These are phyloP conservation scores for Dactylellina parvicollis DNA, from an alignment of 2,329 filamentous ascomycete species.

Conservation along the genomic window DNA sequence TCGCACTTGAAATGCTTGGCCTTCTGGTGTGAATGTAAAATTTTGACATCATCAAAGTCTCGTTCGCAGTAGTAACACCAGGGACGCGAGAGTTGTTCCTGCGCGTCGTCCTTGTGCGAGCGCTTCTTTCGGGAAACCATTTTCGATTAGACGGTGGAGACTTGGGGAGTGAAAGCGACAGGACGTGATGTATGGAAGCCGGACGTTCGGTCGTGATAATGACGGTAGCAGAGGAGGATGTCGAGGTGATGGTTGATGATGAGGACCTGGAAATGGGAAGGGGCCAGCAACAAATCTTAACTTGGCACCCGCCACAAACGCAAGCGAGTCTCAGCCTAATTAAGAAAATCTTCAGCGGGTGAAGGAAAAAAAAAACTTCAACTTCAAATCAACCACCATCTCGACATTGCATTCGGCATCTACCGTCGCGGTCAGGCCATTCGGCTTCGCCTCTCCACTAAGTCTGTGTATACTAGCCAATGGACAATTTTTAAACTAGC, in stretches of 20 bases:
- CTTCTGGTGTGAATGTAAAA: constrained; percentile 96
- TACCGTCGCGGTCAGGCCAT: background rate
- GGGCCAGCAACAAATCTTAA: constrained; percentile 22
- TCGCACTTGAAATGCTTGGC: constrained; percentile 99
- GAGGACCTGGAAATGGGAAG: constrained; percentile 20
- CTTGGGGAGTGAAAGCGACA: background rate
- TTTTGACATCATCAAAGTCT: constrained; percentile 96
- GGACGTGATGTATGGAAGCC: background rate
- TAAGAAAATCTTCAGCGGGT: background rate
- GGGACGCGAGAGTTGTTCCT: constrained; percentile 85
- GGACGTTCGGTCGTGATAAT: background rate
- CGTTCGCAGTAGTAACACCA: constrained; percentile 99
- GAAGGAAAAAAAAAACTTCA: constrained; percentile 2
- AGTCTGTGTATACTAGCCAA: background rate
- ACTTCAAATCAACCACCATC: background rate
- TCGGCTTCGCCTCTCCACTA: background rate
- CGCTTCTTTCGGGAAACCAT: constrained; percentile 85
- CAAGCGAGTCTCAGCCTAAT: constrained; percentile 33
- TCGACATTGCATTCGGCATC: background rate
- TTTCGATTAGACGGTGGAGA: background rate
- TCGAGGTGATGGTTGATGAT: background rate
- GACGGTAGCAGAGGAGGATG: background rate
- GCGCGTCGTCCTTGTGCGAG: constrained; percentile 82
- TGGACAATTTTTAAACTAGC: background rate
- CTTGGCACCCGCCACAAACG: constrained; percentile 14